Percentiles rank a stretch among this genome's conserved stretches.
phyloP scores from a whole-genome alignment of 1,139 yeast species.

The Candida albicans region DNA sequence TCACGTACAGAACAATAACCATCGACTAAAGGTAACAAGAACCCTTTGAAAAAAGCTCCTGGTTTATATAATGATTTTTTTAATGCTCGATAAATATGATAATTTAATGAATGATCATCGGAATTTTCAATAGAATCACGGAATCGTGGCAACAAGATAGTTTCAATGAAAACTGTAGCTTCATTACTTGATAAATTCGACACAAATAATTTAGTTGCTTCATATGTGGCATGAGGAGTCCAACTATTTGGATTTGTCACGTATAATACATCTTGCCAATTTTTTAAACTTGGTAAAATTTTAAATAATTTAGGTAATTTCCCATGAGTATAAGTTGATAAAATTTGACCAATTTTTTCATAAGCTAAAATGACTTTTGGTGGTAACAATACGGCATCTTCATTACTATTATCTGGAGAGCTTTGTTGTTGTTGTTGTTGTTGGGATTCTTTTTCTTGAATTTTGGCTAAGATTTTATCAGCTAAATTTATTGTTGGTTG shows the following conservation, averaged over 20 bases:
- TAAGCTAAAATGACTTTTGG: constrained; percentile 95
- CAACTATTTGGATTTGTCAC: constrained; percentile 91
- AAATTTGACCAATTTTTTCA: constrained; percentile 83
- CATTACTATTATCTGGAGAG: constrained; percentile 25
- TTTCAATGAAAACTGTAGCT: constrained; percentile 79
- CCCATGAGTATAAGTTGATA: constrained; percentile 93
- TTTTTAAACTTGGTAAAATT: constrained; percentile 85
- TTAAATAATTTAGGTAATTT: constrained; percentile 93
- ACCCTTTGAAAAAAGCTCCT: constrained; percentile 96
- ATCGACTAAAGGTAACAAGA: constrained; percentile 85
- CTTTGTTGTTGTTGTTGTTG: constrained; percentile 17
- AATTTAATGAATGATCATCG: constrained; percentile 70
- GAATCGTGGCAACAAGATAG: constrained; percentile 79
- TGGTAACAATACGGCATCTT: constrained; percentile 73
- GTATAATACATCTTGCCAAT: constrained; percentile 93
- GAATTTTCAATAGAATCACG: constrained; percentile 79
- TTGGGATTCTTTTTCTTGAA: constrained; percentile 65
- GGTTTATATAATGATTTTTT: constrained; percentile 95
- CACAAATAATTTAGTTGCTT: constrained; percentile 91
- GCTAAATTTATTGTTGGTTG: constrained; percentile 68
- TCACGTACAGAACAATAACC: constrained; percentile 85
- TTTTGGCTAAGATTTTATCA: constrained; percentile 87
- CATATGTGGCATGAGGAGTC: constrained; percentile 97
- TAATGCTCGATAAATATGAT: constrained; percentile 87
- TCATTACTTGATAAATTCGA: constrained; percentile 85